phyloP scores from a whole-genome alignment of 306 rosid species.

The Spatholobus suberectus region DNA sequence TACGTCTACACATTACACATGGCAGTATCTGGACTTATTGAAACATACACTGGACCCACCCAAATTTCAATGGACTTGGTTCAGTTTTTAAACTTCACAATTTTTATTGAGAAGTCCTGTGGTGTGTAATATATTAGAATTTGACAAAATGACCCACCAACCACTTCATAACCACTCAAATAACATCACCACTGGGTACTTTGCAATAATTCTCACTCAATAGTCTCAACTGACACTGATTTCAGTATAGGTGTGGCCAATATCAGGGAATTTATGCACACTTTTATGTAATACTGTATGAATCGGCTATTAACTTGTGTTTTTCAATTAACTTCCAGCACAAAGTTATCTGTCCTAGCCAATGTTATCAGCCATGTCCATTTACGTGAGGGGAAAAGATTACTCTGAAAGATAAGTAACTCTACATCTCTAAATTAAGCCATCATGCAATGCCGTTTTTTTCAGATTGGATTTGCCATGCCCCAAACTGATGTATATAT shows the following conservation, averaged over 20 bases:
- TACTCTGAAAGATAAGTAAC: neutral
- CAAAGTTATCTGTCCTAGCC: neutral
- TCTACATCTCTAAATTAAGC: neutral
- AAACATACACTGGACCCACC: neutral
- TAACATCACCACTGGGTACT: neutral
- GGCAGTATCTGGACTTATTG: neutral
- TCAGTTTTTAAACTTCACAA: too few relatives aligned
- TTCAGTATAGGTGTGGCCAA: neutral
- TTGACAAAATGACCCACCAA: neutral
- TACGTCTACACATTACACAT: constrained; percentile 6
- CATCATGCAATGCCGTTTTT: neutral
- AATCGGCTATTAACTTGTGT: constrained; percentile 2
- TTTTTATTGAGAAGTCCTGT: neutral
- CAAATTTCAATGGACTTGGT: neutral
- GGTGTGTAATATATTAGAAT: neutral
- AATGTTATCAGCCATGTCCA: neutral
- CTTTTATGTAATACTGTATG: neutral
- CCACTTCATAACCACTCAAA: neutral
- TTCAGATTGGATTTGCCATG: neutral
- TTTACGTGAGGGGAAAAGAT: neutral
- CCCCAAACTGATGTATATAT: neutral
- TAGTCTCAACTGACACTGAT: neutral
- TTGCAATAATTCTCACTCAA: neutral
- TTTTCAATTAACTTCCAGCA: constrained; percentile 23
- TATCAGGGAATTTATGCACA: neutral